Percentiles rank a stretch among this genome's conserved stretches.
These are phyloP conservation scores for Dictyophora rubrovolvata DNA, from an alignment of 768 basidiomycete genomes.

Conservation along the genomic window DNA sequence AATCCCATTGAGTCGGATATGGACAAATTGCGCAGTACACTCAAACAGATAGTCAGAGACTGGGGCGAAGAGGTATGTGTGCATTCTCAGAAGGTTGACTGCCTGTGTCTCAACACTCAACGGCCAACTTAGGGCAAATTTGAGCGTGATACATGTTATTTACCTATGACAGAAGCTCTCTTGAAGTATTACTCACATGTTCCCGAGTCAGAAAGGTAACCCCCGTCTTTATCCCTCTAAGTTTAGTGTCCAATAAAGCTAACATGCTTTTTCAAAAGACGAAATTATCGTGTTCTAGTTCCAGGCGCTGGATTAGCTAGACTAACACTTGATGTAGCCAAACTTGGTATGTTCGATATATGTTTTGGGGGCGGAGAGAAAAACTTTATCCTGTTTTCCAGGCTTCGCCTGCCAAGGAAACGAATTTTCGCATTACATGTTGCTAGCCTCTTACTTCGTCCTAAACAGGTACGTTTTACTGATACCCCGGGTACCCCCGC, in stretches of 20 bases:
- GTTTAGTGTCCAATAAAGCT: background rate
- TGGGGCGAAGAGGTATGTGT: conserved; percentile 81
- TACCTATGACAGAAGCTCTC: conserved; percentile 71
- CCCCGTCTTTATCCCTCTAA: background rate
- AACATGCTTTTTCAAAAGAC: conserved; percentile 23
- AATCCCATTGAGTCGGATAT: conserved; percentile 64
- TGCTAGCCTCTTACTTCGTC: conserved; percentile 80
- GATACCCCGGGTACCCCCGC: background rate
- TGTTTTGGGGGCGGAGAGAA: background rate
- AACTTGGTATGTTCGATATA: conserved; percentile 45
- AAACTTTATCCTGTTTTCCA: conserved; percentile 18
- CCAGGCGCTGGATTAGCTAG: conserved; percentile 88
- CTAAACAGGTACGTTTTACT: conserved; percentile 58
- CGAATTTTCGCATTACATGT: conserved; percentile 94
- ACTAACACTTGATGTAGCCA: conserved; percentile 80
- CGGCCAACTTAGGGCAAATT: conserved; percentile 47
- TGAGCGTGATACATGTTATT: conserved; percentile 74
- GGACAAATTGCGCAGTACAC: conserved; percentile 85
- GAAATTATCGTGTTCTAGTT: conserved; percentile 62
- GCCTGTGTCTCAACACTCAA: background rate
- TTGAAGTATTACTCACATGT: conserved; percentile 50
- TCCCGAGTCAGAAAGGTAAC: conserved; percentile 43
- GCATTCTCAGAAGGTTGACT: background rate
- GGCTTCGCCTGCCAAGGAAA: conserved; percentile 91
- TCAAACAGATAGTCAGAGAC: conserved; percentile 89